Percentiles rank a stretch among this genome's conserved stretches.
Evolutionary conservation across 768 basidiomycete genomes (phyloP).

Genomic region (Boletellus sp.): DNA sequence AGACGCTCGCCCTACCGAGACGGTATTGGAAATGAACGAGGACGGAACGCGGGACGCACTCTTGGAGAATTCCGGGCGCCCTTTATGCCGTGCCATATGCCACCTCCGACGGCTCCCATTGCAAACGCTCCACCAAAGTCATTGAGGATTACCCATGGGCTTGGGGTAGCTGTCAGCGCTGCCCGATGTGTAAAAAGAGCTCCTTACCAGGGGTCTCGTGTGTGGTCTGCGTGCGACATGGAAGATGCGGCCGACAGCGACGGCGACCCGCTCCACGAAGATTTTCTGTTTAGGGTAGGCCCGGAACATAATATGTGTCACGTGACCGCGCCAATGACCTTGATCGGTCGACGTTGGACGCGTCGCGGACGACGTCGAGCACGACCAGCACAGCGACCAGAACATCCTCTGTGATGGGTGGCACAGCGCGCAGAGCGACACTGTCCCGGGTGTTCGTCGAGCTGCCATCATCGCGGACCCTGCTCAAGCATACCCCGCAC

Average conservation of each 20-base stretch:
- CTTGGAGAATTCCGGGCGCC: slow-evolving; percentile 95
- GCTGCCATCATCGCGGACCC: slow-evolving; percentile 40
- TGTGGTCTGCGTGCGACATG: slow-evolving; percentile 92
- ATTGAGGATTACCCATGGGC: slow-evolving; percentile 98
- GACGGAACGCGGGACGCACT: slow-evolving; percentile 43
- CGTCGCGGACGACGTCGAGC: slow-evolving; percentile 19
- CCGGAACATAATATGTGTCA: slow-evolving; percentile 13
- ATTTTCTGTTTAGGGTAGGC: slow-evolving; percentile 34
- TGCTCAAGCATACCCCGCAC: slow-evolving; percentile 21
- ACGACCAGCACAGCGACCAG: slow-evolving; percentile 14
- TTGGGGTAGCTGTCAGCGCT: slow-evolving; percentile 31
- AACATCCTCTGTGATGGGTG: slow-evolving; percentile 15
- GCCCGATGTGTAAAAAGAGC: background rate
- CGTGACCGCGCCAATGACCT: slow-evolving; percentile 30
- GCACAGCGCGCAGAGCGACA: slow-evolving; percentile 24
- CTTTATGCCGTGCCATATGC: slow-evolving; percentile 98
- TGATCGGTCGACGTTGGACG: slow-evolving; percentile 9
- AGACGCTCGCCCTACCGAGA: slow-evolving; percentile 82
- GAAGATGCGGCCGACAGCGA: background rate
- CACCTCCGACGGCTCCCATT: slow-evolving; percentile 97
- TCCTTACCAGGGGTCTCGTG: slow-evolving; percentile 84
- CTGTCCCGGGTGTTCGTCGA: slow-evolving; percentile 55
- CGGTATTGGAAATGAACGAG: background rate
- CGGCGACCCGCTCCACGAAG: background rate
- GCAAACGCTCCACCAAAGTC: slow-evolving; percentile 97